Evolutionary conservation across 768 basidiomycete genomes (phyloP), one percentile per base, ranked within the genome.

Genomic region (Termitomyces sp.): DNA sequence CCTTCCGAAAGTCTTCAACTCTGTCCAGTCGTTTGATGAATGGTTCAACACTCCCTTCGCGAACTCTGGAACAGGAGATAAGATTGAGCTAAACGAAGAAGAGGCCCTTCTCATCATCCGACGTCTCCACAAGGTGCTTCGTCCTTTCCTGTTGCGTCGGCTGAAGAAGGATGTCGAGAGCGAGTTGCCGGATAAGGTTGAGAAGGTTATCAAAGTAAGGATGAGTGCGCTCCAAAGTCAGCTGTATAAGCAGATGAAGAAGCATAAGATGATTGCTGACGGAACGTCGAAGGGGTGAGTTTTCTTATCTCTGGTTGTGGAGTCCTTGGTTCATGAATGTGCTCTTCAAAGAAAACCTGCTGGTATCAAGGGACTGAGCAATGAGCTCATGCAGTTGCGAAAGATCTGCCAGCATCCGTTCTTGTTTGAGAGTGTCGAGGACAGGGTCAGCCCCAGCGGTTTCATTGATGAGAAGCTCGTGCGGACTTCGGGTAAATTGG

Each of bases 1-100:
- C 34, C 79, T 94, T 5, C 93, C 93, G 14, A 94, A 91, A 73
- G 85, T 98, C 68, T 98, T 99, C 81, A 98, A 98, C 76, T 98
- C 96, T 0, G 94, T 97, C 59, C 96, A 98, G 70, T 96, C 94
- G 21, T 98, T 99, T 69, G 97, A 98, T 65, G 97, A 98, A 67
- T 99, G 97, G 97, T 99, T 98, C 81, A 98, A 98, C 75, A 97
- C 96, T 1, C 97, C 97, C 0, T 99, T 99, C 63, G 96, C 97
- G 58, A 98, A 93, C 72, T 93, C 94, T n/a, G 96, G 96, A 30
- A 91, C 91, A 0, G 89, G 90, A 9, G 97, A 99, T 74, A 97
- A 96, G 82, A 96, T 98, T 68, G 94, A 97, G 77, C 72, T 98
- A 76, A 97, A 96, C 74, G 97, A 99, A 89, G 97, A 98, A 89